These are phyloP conservation scores for Lasiodiplodia sp. DNA, from an alignment of 2,329 filamentous ascomycete species.

Conservation along the genomic window DNA sequence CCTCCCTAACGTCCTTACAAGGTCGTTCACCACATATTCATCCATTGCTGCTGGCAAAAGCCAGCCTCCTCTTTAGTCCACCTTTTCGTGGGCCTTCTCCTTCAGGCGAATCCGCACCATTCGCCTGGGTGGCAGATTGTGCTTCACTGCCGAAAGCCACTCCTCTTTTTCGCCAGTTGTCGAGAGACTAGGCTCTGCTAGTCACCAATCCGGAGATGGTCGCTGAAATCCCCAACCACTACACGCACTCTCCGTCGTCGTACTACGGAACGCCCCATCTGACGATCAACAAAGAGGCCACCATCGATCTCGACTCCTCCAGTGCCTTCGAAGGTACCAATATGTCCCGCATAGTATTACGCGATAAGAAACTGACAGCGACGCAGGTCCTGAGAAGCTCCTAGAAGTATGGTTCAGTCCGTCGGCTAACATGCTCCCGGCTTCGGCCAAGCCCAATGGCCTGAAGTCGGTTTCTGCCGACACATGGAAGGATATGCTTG, in stretches of 20 bases:
- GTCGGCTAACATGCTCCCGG: constrained; percentile 74
- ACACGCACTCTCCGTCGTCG: constrained; percentile 81
- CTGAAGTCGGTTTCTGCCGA: constrained; percentile 86
- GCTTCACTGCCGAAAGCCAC: constrained; percentile 69
- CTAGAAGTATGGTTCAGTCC: constrained; percentile 98
- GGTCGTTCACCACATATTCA: constrained; percentile 63
- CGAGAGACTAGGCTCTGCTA: constrained; percentile 15
- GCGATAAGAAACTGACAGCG: constrained; percentile 36
- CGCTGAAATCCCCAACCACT: constrained; percentile 80
- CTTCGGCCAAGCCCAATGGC: constrained; percentile 74
- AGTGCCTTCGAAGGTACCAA: constrained; percentile 88
- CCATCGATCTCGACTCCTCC: constrained; percentile 88
- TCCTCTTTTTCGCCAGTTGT: constrained; percentile 14
- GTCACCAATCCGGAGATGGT: constrained; percentile 72
- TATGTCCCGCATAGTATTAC: background rate
- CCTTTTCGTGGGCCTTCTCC: constrained; percentile 88
- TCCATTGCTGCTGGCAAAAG: constrained; percentile 80
- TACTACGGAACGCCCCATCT: constrained; percentile 82
- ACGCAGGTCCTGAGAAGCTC: constrained; percentile 87
- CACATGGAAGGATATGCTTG: constrained; percentile 95
- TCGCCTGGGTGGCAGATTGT: constrained; percentile 98
- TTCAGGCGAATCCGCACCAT: constrained; percentile 87
- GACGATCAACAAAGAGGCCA: constrained; percentile 96
- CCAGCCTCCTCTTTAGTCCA: constrained; percentile 72
- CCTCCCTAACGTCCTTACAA: constrained; percentile 86